Conservation (phyloP, 2,329 filamentous ascomycete genomes). For the Sporothrix luriei region DNA sequence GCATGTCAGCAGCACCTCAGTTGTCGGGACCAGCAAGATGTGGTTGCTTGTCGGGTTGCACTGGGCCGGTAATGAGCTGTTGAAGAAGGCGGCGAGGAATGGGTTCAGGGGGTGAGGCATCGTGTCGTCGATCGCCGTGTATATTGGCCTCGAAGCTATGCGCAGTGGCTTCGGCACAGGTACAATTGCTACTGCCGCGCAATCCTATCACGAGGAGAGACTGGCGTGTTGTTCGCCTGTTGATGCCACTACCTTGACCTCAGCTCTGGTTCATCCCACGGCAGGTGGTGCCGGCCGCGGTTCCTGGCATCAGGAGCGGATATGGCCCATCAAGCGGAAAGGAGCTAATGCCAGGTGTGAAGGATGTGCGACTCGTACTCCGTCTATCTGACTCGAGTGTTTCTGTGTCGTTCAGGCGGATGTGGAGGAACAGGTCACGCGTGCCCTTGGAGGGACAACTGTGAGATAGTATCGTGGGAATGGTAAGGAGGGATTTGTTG, state of each 20-base stretch:
- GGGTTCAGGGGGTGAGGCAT: conserved; percentile 76
- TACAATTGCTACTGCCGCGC: neutral
- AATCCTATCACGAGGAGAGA: no score
- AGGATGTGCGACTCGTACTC: neutral
- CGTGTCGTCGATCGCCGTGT: conserved; percentile 8
- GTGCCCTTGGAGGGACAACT: neutral
- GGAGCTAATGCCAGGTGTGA: conserved; percentile 18
- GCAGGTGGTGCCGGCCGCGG: conserved; percentile 30
- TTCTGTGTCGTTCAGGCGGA: neutral
- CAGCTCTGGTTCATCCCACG: conserved; percentile 22
- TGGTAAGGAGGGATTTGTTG: conserved; percentile 1
- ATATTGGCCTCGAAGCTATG: no score
- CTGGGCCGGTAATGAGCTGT: conserved; percentile 87
- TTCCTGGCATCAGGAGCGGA: conserved; percentile 29
- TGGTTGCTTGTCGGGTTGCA: conserved; percentile 90
- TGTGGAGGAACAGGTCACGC: neutral
- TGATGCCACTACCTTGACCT: conserved; percentile 40
- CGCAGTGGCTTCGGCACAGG: neutral
- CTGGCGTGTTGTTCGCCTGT: neutral
- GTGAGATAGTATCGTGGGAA: neutral
- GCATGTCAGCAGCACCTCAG: conserved; percentile 84
- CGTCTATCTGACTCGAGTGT: neutral
- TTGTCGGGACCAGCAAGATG: conserved; percentile 89
- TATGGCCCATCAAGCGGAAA: neutral
- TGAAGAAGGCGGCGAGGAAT: conserved; percentile 98